Evolutionary conservation across 2,329 filamentous ascomycete genomes (phyloP).

Genomic region (Hypoxylon sp.): DNA sequence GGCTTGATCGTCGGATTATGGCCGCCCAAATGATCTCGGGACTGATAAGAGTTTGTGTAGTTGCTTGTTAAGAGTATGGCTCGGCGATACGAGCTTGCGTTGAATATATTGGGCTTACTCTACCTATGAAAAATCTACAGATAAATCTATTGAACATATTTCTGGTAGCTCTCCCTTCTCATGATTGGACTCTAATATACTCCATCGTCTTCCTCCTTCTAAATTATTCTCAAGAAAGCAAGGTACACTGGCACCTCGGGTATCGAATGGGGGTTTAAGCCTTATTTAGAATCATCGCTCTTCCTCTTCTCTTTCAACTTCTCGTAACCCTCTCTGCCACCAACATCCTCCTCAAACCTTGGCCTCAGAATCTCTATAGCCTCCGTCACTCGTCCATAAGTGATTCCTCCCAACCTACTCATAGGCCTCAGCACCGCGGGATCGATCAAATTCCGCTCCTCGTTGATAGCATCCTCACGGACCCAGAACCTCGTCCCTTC

Average conservation of each 20-base stretch:
- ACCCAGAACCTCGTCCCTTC: constrained; percentile 93
- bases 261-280: not conserved
- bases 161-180: not conserved
- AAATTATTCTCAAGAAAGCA: not conserved
- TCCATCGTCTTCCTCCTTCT: not conserved
- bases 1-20: not conserved
- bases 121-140: not conserved
- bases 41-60: not conserved
- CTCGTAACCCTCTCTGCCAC: constrained; percentile 68
- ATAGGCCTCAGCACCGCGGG: constrained; percentile 82
- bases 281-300: constrained; percentile 19
- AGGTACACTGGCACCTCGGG: not conserved
- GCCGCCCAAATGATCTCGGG: not conserved
- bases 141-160: not conserved
- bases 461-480: constrained; percentile 87
- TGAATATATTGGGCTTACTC: not conserved
- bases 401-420: constrained; percentile 86
- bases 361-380: constrained; percentile 79
- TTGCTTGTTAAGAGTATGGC: not conserved
- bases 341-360: constrained; percentile 67
- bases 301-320: constrained; percentile 67
- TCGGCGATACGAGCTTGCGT: not conserved
- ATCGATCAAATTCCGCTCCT: constrained; percentile 81
- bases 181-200: not conserved
- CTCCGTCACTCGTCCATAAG: constrained; percentile 80